A percentile compares a stretch with the other conserved stretches of the same genome.
phyloP scores from a whole-genome alignment of 495 filamentous ascomycete species.

The Penicillium bialowiezense region DNA sequence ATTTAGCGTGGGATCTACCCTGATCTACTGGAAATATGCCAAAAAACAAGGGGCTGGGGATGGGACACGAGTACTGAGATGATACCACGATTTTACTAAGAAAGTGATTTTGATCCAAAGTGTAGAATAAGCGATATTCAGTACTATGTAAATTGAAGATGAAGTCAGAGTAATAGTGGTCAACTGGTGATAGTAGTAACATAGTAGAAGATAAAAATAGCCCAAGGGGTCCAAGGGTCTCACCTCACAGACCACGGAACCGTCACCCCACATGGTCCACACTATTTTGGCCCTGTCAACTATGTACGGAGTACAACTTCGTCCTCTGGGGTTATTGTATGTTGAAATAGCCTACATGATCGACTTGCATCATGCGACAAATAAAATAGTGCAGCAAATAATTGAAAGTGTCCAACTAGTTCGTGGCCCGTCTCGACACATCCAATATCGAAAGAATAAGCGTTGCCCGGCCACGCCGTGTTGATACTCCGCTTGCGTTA shows the following conservation, averaged over 20 bases:
- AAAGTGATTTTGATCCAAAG: too few relatives aligned
- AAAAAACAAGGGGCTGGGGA: constrained; percentile 5
- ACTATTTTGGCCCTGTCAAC: too few relatives aligned
- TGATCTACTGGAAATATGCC: background rate
- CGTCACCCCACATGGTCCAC: background rate
- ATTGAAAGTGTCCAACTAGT: background rate
- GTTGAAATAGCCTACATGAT: too few relatives aligned
- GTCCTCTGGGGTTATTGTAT: too few relatives aligned
- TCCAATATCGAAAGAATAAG: background rate
- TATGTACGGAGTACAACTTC: too few relatives aligned
- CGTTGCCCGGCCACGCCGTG: constrained; percentile 23
- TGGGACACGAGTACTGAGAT: background rate
- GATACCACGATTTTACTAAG: constrained; percentile 5
- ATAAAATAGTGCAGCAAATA: background rate
- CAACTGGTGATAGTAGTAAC: too few relatives aligned
- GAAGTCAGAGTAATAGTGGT: too few relatives aligned
- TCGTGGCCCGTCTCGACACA: background rate
- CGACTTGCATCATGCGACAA: too few relatives aligned
- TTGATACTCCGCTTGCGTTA: constrained; percentile 11
- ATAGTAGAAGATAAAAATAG: too few relatives aligned
- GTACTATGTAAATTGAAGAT: too few relatives aligned
- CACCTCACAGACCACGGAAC: constrained; percentile 1
- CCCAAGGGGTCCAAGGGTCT: too few relatives aligned
- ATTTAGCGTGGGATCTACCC: constrained; percentile 2
- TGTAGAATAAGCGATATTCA: too few relatives aligned